These are phyloP conservation scores for Podaxis mareebaensis DNA, from an alignment of 768 basidiomycete species.

Conservation along the genomic window DNA sequence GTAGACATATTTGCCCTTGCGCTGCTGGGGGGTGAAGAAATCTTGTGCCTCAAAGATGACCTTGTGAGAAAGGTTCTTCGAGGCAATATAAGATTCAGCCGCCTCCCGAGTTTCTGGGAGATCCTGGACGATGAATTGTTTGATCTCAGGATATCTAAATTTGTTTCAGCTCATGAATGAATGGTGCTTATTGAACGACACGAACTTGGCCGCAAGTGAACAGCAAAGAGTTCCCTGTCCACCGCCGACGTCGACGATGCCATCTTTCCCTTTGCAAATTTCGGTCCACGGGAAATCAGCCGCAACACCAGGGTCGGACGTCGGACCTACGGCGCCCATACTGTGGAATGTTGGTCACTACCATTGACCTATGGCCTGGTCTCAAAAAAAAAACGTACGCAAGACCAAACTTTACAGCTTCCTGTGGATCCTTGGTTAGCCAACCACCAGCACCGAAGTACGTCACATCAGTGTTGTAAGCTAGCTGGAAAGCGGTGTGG, in stretches of 20 bases:
- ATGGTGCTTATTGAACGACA: background rate
- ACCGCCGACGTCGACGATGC: slow-evolving; percentile 41
- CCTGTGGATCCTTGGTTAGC: slow-evolving; percentile 38
- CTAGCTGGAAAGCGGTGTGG: slow-evolving; percentile 39
- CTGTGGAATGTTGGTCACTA: slow-evolving; percentile 20
- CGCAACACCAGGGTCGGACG: slow-evolving; percentile 38
- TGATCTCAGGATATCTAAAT: slow-evolving; percentile 36
- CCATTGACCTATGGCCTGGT: background rate
- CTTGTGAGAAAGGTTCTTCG: slow-evolving; percentile 31
- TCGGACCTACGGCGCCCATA: slow-evolving; percentile 38
- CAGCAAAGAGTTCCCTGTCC: slow-evolving; percentile 41
- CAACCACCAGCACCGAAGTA: slow-evolving; percentile 37
- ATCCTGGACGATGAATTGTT: slow-evolving; percentile 39
- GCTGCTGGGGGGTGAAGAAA: slow-evolving; percentile 41
- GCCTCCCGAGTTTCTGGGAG: slow-evolving; percentile 35
- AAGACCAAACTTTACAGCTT: slow-evolving; percentile 35
- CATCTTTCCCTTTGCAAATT: slow-evolving; percentile 34
- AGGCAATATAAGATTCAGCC: slow-evolving; percentile 34
- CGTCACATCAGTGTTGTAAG: slow-evolving; percentile 35
- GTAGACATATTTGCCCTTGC: slow-evolving; percentile 39
- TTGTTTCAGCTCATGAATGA: background rate
- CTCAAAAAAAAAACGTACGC: slow-evolving; percentile 23
- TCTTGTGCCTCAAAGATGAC: slow-evolving; percentile 39
- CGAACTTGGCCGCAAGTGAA: slow-evolving; percentile 36
- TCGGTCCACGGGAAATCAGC: slow-evolving; percentile 40